Evolutionary conservation across 805 yeast genomes (phyloP).

Genomic region (Pichia californica): DNA sequence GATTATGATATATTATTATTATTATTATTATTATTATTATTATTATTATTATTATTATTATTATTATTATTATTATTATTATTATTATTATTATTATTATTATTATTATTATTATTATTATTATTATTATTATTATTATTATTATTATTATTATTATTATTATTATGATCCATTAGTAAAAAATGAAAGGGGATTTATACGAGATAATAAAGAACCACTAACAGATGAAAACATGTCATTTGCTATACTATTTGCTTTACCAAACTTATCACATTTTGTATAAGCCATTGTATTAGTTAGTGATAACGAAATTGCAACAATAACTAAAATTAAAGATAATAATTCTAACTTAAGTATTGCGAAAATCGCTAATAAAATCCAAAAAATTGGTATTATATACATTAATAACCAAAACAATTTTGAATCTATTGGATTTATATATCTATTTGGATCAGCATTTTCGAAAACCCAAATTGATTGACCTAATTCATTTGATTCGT

Average conservation of each 20-base stretch:
- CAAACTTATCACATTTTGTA: conserved; percentile 87
- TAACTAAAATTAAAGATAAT: conserved; percentile 54
- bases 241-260: conserved; percentile 70
- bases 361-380: conserved; percentile 69
- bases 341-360: conserved; percentile 77
- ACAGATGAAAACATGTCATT: conserved; percentile 49
- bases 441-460: conserved; percentile 64
- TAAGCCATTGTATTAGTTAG: conserved; percentile 84
- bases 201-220: conserved; percentile 35
- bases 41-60: too few relatives aligned
- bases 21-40: too few relatives aligned
- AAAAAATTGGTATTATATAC: conserved; percentile 67
- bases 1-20: too few relatives aligned
- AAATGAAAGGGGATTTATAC: conserved; percentile 37
- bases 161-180: too few relatives aligned
- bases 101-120: too few relatives aligned
- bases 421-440: conserved; percentile 87
- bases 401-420: conserved; percentile 79
- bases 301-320: conserved; percentile 65
- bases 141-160: too few relatives aligned
- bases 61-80: too few relatives aligned
- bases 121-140: too few relatives aligned
- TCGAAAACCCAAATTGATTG: conserved; percentile 84
- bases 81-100: too few relatives aligned
- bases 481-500: conserved; percentile 62